Base-by-base conservation (phyloP, 2,329 filamentous ascomycete species). In the Cladosporium velox region DNA sequence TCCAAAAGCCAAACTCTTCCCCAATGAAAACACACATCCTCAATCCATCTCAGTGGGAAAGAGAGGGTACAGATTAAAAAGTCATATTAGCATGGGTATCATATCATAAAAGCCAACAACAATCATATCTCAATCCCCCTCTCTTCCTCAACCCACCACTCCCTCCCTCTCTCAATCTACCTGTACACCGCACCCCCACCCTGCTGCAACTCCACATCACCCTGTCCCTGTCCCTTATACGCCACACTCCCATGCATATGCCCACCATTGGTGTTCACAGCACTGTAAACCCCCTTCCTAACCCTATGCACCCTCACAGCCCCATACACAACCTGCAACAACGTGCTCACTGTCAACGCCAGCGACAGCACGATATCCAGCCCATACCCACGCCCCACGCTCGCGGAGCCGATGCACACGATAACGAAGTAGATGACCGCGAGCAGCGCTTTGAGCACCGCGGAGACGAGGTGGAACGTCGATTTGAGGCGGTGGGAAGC, bases 281-380 rank as follows among this genome's bases (percentile, higher is more conserved):
- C n/a, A 21, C 32, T 59, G 64, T 74, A 74, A 10, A 69, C 71
- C 26, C 73, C 73, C 67, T 76, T 77, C 63, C 79, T 78, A 64
- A 73, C 69, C 60, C 77, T 74, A 65, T 76, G 74, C 67, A 77
- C 75, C 34, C 75, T 71, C 66, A 80, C 70, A 51, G 72, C 71
- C 28, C 76, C 76, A 72, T 82, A 81, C 65, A 80, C 72, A 68
- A 81, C 74, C 66, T 79, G 75, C 51, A 71, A 74, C 59, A 80
- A 51, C 68, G 77, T 77, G 7, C 75, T 70, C 14, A 76, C 67
- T 79, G 80, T 76, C 54, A 79, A 69, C 51, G 78, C 71, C 21
- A 73, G 63, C 18, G 69, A 59, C 24, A 69, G 69, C 38, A 74
- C 68, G 64, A 72, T 67, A 10, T 63, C 67, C 12, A 69, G 59